These are phyloP conservation scores for Kalmanozyma brasiliensis DNA, from an alignment of 1,284 basidiomycete species.

Conservation along the genomic window DNA sequence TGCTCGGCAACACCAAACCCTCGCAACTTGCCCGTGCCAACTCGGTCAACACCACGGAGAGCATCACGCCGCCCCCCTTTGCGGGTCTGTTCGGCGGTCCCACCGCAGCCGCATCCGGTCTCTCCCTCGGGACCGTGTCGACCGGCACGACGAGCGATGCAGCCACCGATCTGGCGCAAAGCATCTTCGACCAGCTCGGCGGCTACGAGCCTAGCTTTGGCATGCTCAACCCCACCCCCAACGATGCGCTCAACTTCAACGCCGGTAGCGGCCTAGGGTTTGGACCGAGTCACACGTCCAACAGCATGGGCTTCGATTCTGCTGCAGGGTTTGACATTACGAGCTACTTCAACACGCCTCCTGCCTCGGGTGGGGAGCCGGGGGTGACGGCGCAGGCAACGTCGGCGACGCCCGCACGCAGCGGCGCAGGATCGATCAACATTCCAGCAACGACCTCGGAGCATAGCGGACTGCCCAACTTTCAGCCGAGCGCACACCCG, in stretches of 20 bases:
- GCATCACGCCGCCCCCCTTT: constrained; percentile 47
- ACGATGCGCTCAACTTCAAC: constrained; percentile 47
- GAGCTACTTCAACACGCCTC: constrained; percentile 46
- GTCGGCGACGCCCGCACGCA: too few species aligned
- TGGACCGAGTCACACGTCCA: constrained; percentile 41
- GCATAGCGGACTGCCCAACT: constrained; percentile 34
- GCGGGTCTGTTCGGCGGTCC: constrained; percentile 28
- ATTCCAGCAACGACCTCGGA: constrained; percentile 35
- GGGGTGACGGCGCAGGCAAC: too few species aligned
- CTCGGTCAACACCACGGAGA: constrained; percentile 39
- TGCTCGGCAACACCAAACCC: constrained; percentile 29
- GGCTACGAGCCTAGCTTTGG: constrained; percentile 51
- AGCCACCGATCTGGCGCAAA: constrained; percentile 49
- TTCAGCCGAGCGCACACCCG: constrained; percentile 44
- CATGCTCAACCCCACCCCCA: constrained; percentile 51
- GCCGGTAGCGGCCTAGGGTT: constrained; percentile 31
- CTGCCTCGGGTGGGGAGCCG: constrained; percentile 23
- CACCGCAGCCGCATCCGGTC: constrained; percentile 18
- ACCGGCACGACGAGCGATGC: constrained; percentile 41
- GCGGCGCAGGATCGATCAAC: constrained; percentile 49
- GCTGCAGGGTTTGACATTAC: constrained; percentile 45
- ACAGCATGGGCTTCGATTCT: constrained; percentile 50
- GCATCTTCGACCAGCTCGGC: constrained; percentile 56
- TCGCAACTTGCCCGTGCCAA: constrained; percentile 25
- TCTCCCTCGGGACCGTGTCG: constrained; percentile 33